Conservation (phyloP, 2,329 filamentous ascomycete species). For the Pseudogymnoascus sp. region DNA sequence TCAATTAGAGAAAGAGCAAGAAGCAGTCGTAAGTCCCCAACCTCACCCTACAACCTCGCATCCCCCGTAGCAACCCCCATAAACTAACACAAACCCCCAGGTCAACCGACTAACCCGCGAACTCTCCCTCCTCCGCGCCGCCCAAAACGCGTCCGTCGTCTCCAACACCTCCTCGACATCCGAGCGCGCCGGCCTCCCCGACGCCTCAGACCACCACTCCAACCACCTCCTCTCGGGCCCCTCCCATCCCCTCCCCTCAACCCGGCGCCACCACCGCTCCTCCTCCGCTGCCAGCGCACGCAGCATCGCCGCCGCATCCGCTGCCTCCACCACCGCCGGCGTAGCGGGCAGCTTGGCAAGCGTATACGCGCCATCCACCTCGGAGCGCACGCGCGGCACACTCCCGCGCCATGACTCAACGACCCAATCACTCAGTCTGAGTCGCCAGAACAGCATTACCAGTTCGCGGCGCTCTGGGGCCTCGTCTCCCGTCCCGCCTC, state of each 20-base stretch:
- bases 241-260: slow-evolving; percentile 47
- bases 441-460: slow-evolving; percentile 27
- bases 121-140: slow-evolving; percentile 69
- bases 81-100: slow-evolving; percentile 35
- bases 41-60: neutral
- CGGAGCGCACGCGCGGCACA: slow-evolving; percentile 20
- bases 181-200: slow-evolving; percentile 38
- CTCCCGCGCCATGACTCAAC: slow-evolving; percentile 21
- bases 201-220: slow-evolving; percentile 37
- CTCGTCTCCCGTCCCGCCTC: slow-evolving; percentile 22
- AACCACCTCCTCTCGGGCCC: slow-evolving; percentile 51
- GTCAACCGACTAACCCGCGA: slow-evolving; percentile 91
- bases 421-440: slow-evolving; percentile 21
- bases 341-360: slow-evolving; percentile 40
- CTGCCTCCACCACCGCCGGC: slow-evolving; percentile 33
- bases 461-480: slow-evolving; percentile 24
- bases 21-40: slow-evolving; percentile 64
- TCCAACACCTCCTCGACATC: slow-evolving; percentile 59
- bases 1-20: slow-evolving; percentile 89
- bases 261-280: slow-evolving; percentile 47
- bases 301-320: slow-evolving; percentile 42
- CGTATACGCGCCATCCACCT: slow-evolving; percentile 38
- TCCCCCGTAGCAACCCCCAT: slow-evolving; percentile 1
- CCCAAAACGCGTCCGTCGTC: slow-evolving; percentile 57
- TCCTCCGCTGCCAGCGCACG: slow-evolving; percentile 46